phyloP scores from a whole-genome alignment of 768 basidiomycete species.

The Tulasnella sp. region DNA sequence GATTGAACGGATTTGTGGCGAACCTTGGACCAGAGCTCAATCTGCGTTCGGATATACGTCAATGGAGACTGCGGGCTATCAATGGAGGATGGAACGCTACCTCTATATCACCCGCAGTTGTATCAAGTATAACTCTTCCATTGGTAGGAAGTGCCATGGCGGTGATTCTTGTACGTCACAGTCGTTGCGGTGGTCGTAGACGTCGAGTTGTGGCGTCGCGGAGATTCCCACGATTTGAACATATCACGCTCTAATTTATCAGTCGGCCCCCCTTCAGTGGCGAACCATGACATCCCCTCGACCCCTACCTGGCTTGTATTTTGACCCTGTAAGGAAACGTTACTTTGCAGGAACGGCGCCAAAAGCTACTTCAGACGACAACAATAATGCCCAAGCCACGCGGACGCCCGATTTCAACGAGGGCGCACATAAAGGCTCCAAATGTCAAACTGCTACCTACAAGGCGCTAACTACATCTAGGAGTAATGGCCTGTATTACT shows the following conservation, averaged over 20 bases:
- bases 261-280: background rate
- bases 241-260: background rate
- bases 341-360: slow-evolving; percentile 15
- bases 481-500: background rate
- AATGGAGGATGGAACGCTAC: slow-evolving; percentile 18
- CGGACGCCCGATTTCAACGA: background rate
- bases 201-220: too few relatives aligned
- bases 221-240: background rate
- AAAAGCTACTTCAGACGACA: background rate
- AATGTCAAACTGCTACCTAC: background rate
- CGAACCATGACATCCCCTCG: background rate
- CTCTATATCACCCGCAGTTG: slow-evolving; percentile 66
- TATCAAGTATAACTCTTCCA: slow-evolving; percentile 77
- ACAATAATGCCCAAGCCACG: background rate
- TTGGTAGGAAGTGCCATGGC: slow-evolving; percentile 72
- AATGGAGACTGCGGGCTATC: background rate
- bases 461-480: background rate
- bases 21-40: slow-evolving; percentile 90
- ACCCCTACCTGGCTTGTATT: slow-evolving; percentile 15
- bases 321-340: slow-evolving; percentile 14
- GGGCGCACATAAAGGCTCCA: background rate
- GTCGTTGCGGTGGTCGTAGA: background rate
- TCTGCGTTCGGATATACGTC: slow-evolving; percentile 34
- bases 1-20: background rate
- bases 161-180: background rate